Base-by-base conservation (phyloP, 1,284 basidiomycete genomes). In the Ustilago loliicola region DNA sequence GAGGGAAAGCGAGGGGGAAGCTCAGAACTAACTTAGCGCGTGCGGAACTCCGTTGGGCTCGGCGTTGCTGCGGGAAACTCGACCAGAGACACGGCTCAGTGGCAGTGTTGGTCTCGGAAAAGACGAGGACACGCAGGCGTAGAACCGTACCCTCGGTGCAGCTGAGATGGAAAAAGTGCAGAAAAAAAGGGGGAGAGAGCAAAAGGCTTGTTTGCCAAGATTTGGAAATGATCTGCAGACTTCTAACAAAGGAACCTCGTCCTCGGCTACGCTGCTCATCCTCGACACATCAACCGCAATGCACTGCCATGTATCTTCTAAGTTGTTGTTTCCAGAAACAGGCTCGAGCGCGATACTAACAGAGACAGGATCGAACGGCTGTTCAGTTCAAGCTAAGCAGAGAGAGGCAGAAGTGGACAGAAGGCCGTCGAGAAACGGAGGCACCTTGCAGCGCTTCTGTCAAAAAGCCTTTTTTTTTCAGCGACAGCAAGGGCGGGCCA, bases 1-100 rank as follows among this genome's bases (percentile, higher is more conserved):
- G 19, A 19, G 38, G 38, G 15, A 40, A 45, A 45, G 42, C 42
- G 42, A 45, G 21, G 11, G 30, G 38, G 15, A 56, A 42, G 38
- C 27, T 21, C 3, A 19, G 30, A 42, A 48, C 40, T 27, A n/a
- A 17, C 45, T 15, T 52, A 50, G n/a, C n/a, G n/a, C n/a, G n/a
- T n/a, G n/a, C 70, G 70, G 71, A 61, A 64, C 38, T 65, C 65
- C 65, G 71, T 64, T 19, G 65, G 29, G 71, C 65, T 73, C 65
- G 71, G 65, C 71, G 57, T 59, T 34, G 57, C 23, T 51, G 36
- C 55, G 57, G 52, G 34, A 47, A 60, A 48, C 45, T 50, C 54
- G 19, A 34, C 36, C 36, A 34, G n/a, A 51, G 45, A 30, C 7
- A n/a, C 21, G n/a, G 32, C n/a, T 17, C 9, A 40, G 36, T 21